Evolutionary conservation across 331 rosid species (phyloP), one percentile per base, ranked within the genome.

Genomic region (Phaseolus coccineus): DNA sequence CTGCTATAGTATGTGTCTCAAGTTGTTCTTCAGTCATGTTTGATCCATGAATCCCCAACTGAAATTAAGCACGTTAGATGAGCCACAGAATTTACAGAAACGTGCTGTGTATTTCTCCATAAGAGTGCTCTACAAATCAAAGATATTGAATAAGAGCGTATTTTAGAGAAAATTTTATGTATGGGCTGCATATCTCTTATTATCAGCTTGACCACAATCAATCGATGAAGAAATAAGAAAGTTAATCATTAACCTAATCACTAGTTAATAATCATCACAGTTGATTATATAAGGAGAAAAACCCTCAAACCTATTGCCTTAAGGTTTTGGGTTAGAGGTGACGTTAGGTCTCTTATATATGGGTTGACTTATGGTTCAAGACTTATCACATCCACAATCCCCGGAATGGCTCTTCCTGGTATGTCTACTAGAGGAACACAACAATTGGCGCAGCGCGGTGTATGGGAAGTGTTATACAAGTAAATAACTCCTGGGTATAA

Each of bases 1-100:
- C 91, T 31, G 84, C 88, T 80, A 91, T 77, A 47, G 94, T 87
- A 82, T 84, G 91, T 27, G 86, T 85, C 74, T 87, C 92, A 31
- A 87, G 89, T 82, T 87, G 76, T 82, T 90, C 92, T 82, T 81
- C 91, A 2, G 91, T 80, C 84, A 91, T 51, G 73, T 77, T 82
- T 78, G 92, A 78, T 70, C 91, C 91, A 77, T 67, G 86, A 73
- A 48, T 87, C 70, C 87, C 83, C 78, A 85, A 76, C 94, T 89
- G 83, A 75, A 86, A 84, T 65, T 56, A 70, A 58, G 59, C 78
- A 37, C 50, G 72, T 78, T 71, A 55, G 72, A 71, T 19, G 52
- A 81, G 55, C 37, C 37, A 10, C 33, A 35, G 42, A 70, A 62
- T 31, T 69, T 40, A 51, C 44, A 53, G 71, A 63, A 82, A 24